These are phyloP conservation scores for Alternaria sp. DNA, from an alignment of 2,329 filamentous ascomycete species.

Conservation along the genomic window DNA sequence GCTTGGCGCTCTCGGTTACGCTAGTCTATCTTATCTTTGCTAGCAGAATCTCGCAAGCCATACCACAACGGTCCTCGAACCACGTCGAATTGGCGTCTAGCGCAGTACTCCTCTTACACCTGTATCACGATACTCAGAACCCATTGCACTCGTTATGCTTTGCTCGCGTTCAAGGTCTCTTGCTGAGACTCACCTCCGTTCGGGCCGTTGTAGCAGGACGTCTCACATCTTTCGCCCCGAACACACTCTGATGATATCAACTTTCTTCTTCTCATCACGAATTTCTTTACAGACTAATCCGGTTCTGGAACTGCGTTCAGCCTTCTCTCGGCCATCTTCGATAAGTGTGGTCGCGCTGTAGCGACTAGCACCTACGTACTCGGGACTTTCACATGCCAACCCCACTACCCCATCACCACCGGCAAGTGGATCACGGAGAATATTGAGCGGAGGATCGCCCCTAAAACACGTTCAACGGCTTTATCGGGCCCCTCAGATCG, in stretches of 20 bases:
- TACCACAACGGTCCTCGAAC: background rate
- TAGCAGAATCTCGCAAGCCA: slow-evolving; percentile 1
- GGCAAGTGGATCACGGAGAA: slow-evolving; percentile 15
- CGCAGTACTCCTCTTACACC: background rate
- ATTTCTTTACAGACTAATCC: background rate
- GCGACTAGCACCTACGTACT: slow-evolving; percentile 7
- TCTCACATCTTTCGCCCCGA: background rate
- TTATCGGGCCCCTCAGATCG: background rate
- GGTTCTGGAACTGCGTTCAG: background rate
- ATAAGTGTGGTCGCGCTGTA: background rate
- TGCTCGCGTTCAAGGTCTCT: background rate
- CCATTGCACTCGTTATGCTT: background rate
- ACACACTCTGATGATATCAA: background rate
- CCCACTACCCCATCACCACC: slow-evolving; percentile 2
- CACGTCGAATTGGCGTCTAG: background rate
- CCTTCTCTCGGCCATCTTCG: background rate
- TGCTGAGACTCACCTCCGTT: background rate
- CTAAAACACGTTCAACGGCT: slow-evolving; percentile 15
- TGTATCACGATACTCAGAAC: background rate
- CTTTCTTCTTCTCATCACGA: background rate
- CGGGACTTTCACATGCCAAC: slow-evolving; percentile 34
- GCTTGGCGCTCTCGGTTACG: background rate
- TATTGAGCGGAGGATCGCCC: slow-evolving; percentile 19
- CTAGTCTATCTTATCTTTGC: background rate
- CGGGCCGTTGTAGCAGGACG: background rate